These are phyloP conservation scores for Pichia sp. DNA, from an alignment of 1,139 yeast species.

Conservation along the genomic window DNA sequence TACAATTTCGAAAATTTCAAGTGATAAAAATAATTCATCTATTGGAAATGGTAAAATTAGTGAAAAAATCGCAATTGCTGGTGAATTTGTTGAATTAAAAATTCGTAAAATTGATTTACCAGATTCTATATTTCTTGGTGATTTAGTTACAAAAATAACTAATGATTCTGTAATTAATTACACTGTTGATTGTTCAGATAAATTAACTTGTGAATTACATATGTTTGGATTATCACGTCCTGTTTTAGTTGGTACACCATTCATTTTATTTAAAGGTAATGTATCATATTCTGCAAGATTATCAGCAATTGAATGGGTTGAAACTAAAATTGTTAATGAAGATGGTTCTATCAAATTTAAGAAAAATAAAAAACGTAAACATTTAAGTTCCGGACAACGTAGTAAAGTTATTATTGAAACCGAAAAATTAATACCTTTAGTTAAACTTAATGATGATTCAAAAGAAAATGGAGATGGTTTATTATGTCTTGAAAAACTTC, in stretches of 20 bases:
- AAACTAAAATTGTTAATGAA: slow-evolving; percentile 7
- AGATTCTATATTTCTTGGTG: slow-evolving; percentile 66
- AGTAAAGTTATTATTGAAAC: slow-evolving; percentile 58
- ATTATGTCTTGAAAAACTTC: slow-evolving; percentile 40
- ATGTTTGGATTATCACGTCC: slow-evolving; percentile 70
- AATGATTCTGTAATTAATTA: not conserved
- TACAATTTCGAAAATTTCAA: slow-evolving; percentile 20
- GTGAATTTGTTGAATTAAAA: slow-evolving; percentile 61
- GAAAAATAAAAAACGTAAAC: slow-evolving; percentile 51
- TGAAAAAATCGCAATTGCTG: slow-evolving; percentile 49
- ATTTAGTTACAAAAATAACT: slow-evolving; percentile 43
- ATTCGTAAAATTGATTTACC: slow-evolving; percentile 39
- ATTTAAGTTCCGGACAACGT: slow-evolving; percentile 63
- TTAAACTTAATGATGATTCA: not conserved
- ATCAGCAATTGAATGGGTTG: slow-evolving; percentile 13
- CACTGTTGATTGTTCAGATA: not conserved
- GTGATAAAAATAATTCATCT: slow-evolving; percentile 18
- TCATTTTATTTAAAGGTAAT: slow-evolving; percentile 78
- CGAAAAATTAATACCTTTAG: slow-evolving; percentile 8
- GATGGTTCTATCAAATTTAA: slow-evolving; percentile 7
- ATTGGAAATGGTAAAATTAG: slow-evolving; percentile 26
- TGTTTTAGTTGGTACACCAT: slow-evolving; percentile 73
- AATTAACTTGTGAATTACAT: slow-evolving; percentile 41
- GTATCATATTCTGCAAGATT: slow-evolving; percentile 44
- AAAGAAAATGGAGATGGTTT: slow-evolving; percentile 2